These are phyloP conservation scores for Serendipita sp. DNA, from an alignment of 1,284 basidiomycete genomes.

Conservation along the genomic window DNA sequence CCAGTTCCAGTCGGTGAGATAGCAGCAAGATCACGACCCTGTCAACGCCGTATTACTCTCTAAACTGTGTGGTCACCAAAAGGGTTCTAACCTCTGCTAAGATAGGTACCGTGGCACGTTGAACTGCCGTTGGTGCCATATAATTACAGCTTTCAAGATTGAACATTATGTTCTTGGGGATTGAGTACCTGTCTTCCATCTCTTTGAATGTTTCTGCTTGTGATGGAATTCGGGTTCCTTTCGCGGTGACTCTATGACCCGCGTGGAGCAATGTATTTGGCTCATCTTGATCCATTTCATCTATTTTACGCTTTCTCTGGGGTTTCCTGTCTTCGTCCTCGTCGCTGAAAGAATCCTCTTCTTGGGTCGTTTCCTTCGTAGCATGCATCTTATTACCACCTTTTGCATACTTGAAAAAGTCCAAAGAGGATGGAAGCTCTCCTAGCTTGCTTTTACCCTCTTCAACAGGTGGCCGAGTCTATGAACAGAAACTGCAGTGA, in stretches of 20 bases:
- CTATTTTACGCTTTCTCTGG: constrained; percentile 18
- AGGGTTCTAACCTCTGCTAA: constrained; percentile 42
- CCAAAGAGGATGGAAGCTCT: constrained; percentile 58
- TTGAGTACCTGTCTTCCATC: constrained; percentile 38
- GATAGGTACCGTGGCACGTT: constrained; percentile 60
- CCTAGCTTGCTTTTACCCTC: constrained; percentile 18
- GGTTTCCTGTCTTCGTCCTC: constrained; percentile 21
- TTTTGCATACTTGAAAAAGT: constrained; percentile 78
- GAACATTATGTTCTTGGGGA: constrained; percentile 41
- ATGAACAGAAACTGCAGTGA: constrained; percentile 4
- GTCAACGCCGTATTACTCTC: constrained; percentile 13
- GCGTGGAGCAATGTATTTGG: constrained; percentile 23
- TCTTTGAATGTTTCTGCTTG: constrained; percentile 44
- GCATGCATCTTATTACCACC: constrained; percentile 23
- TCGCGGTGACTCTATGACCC: constrained; percentile 39
- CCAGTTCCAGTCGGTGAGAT: constrained; percentile 92
- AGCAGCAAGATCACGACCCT: constrained; percentile 72
- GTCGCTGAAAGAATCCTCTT: constrained; percentile 20
- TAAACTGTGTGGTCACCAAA: neutral
- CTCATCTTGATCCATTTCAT: neutral
- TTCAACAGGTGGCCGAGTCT: constrained; percentile 9
- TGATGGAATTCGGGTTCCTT: constrained; percentile 50
- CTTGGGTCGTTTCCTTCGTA: constrained; percentile 25
- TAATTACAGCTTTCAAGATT: constrained; percentile 52
- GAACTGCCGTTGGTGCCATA: constrained; percentile 53